Percentiles rank a stretch among this genome's conserved stretches.
Evolutionary conservation across 2,329 filamentous ascomycete genomes (phyloP).

Genomic region (Tolypocladium endophyticum): DNA sequence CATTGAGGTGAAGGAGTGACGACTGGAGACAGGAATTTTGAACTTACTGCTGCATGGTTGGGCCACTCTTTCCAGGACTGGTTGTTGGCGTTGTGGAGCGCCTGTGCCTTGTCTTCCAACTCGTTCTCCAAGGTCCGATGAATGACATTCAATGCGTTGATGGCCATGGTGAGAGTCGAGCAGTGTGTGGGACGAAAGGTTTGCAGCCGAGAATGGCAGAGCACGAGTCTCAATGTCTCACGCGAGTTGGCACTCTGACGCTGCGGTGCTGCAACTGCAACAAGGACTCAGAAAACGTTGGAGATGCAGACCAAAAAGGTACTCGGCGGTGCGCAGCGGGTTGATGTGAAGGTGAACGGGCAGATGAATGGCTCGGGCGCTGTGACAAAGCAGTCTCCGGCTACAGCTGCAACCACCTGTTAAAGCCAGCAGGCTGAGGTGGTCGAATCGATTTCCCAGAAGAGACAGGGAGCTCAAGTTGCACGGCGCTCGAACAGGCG

Average conservation of each 20-base stretch:
- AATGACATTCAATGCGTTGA: constrained; percentile 15
- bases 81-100: constrained; percentile 14
- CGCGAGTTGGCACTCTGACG: background rate
- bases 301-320: background rate
- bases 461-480: background rate
- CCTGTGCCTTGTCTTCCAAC: constrained; percentile 11
- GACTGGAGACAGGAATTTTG: background rate
- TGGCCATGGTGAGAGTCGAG: constrained; percentile 10
- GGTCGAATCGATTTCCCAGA: background rate
- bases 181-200: background rate
- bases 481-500: background rate
- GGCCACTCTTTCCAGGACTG: constrained; percentile 33
- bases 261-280: background rate
- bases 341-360: background rate
- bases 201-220: background rate
- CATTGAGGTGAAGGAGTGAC: background rate
- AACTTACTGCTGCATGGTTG: constrained; percentile 33
- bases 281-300: background rate
- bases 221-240: background rate
- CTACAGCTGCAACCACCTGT: background rate
- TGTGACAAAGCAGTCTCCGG: background rate
- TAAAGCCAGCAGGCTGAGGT: background rate
- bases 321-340: background rate
- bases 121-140: constrained; percentile 17
- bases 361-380: background rate